phyloP scores from a whole-genome alignment of 768 basidiomycete genomes.

The Naematelia encephala region DNA sequence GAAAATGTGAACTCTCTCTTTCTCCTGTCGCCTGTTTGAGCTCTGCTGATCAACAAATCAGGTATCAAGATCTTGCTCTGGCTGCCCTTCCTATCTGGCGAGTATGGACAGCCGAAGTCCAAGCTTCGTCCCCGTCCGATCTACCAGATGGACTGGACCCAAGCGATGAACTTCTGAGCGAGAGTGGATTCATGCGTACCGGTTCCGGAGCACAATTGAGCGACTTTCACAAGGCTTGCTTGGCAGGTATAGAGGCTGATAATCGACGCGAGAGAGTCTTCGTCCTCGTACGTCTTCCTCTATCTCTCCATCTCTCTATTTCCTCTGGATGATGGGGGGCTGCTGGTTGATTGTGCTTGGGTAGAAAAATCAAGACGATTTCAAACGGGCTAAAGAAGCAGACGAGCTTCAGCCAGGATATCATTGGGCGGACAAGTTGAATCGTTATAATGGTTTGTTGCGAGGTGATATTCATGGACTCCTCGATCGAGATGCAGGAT shows the following conservation, averaged over 20 bases:
- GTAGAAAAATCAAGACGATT: constrained; percentile 11
- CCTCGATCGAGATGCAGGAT: constrained; percentile 29
- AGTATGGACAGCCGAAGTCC: constrained; percentile 15
- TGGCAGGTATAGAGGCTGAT: constrained; percentile 8
- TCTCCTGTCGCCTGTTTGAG: not conserved
- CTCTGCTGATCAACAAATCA: no score
- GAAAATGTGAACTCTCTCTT: constrained; percentile 1
- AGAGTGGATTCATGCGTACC: constrained; percentile 17
- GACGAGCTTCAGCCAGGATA: constrained; percentile 7
- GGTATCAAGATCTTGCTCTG: constrained; percentile 19
- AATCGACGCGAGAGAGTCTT: constrained; percentile 4
- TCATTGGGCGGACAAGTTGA: constrained; percentile 20
- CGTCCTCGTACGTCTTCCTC: constrained; percentile 8
- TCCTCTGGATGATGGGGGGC: not conserved
- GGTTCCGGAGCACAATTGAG: constrained; percentile 8
- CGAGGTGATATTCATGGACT: constrained; percentile 20
- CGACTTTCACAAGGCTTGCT: not conserved
- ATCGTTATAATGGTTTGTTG: constrained; percentile 5
- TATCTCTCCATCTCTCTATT: no score
- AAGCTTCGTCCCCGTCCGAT: not conserved
- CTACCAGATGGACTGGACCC: constrained; percentile 10
- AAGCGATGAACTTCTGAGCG: constrained; percentile 4
- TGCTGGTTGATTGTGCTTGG: not conserved
- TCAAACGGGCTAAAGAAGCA: constrained; percentile 3
- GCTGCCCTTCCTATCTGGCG: constrained; percentile 11